Base-by-base conservation (phyloP, 1,284 basidiomycete species). In the Apiotrichum domesticum region DNA sequence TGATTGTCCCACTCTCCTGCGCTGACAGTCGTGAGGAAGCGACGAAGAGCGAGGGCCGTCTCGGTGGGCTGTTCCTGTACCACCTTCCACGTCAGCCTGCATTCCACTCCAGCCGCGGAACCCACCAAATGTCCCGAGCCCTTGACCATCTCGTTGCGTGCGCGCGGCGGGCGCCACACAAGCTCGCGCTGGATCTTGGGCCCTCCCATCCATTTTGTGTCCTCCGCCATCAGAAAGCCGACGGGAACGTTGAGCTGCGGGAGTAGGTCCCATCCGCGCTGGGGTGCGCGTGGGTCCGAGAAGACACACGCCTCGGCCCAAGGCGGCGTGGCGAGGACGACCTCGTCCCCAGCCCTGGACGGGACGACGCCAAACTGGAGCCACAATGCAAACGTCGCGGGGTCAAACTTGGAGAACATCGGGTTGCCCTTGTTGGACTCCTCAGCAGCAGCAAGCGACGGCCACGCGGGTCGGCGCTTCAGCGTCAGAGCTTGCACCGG, bases 351-450 rank as follows among this genome's bases (percentile, higher is more conserved):
- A 29, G 41, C 33, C 14, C 50, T 46, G 32, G 77, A 49, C 9
- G 69, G 71, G 57, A 80, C 79, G 6, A 90, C 76, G 4, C 82
- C 88, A 61, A 84, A 82, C 1, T 48, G 21, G 13, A 91, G 76
- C 69, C 90, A 92, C 5, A 80, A 61, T 11, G 82, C 77, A 35
- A 95, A 80, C 4, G 85, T 84, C 0, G 78, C 80, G 0, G 83
- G 81, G 66, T 93, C 80, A 62, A 66, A 73, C 13, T 52, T 37
- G 8, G 51, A 51, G 60, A 66, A 71, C 55, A 68, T 69, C 3
- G 70, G 66, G n/a, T 79, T 82, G 21, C 40, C 21, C 60, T 62
- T 65, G 51, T 64, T 45, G 2, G 40, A 11, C 34, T 46, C 35
- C 4, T 13, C 14, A 1, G 57, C 57, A 3, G 42, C 57, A 2